Evolutionary conservation across 306 rosid species (phyloP).

Genomic region (Comarum palustre): DNA sequence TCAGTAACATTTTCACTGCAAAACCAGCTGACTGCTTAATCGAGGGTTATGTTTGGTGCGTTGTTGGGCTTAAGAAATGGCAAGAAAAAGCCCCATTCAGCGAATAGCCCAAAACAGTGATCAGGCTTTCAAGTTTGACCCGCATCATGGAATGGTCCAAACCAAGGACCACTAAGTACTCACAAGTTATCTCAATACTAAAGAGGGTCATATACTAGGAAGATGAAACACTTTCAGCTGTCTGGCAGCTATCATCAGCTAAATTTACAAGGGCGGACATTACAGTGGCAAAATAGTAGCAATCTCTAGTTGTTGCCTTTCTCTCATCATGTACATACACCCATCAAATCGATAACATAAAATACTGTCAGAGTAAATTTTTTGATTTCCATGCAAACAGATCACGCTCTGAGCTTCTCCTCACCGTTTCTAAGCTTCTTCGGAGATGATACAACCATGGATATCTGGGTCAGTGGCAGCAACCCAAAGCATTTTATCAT

Average conservation of each 20-base stretch:
- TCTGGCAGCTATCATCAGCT: not conserved
- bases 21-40: not conserved
- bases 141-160: not conserved
- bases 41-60: not conserved
- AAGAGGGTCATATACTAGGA: not conserved
- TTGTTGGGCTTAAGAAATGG: not conserved
- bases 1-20: not conserved
- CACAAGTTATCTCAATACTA: not conserved
- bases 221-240: not conserved
- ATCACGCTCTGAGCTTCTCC: not conserved
- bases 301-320: not conserved
- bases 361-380: not conserved
- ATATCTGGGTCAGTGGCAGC: not conserved
- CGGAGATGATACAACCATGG: conserved; percentile 14
- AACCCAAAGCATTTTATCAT: conserved; percentile 11
- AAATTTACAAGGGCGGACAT: not conserved
- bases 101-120: not conserved
- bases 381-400: not conserved
- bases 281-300: not conserved
- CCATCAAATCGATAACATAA: not conserved
- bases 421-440: not conserved
- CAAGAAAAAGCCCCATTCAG: not conserved
- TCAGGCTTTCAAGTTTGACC: not conserved
- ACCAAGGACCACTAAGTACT: not conserved
- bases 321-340: not conserved